Percentiles rank a stretch among this genome's conserved stretches.
Evolutionary conservation across 768 basidiomycete genomes (phyloP).

Genomic region (Royoungia palumana): DNA sequence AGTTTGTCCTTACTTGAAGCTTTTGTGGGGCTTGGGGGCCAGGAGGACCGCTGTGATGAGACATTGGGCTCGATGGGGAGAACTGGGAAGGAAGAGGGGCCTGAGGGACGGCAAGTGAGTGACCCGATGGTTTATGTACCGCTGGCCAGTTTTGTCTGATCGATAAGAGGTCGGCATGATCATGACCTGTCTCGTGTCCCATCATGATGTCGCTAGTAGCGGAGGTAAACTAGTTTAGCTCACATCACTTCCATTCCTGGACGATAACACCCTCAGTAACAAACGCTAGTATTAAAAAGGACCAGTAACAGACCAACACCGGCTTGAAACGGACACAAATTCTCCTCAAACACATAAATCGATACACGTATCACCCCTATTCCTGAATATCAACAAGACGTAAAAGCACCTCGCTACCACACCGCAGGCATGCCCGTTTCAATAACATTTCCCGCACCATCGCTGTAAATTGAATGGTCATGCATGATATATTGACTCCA

Average conservation of each 20-base stretch:
- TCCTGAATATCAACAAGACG: not conserved
- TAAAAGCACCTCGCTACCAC: slow-evolving; percentile 6
- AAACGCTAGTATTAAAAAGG: slow-evolving; percentile 16
- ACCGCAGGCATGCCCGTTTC: slow-evolving; percentile 26
- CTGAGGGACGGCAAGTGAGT: not conserved
- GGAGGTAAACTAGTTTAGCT: not conserved
- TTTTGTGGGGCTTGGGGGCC: slow-evolving; percentile 9
- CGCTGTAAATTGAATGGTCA: slow-evolving; percentile 59
- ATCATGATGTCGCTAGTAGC: not conserved
- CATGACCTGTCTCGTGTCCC: not conserved
- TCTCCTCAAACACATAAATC: slow-evolving; percentile 9
- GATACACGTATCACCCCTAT: not conserved
- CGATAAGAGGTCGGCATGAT: slow-evolving; percentile 23
- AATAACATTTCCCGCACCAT: slow-evolving; percentile 72
- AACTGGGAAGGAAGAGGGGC: not conserved
- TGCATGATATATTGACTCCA: too few species aligned
- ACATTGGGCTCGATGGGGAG: slow-evolving; percentile 13
- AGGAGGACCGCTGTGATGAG: slow-evolving; percentile 14
- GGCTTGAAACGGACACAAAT: not conserved
- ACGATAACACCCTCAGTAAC: not conserved
- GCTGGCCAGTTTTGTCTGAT: slow-evolving; percentile 7
- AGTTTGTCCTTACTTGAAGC: slow-evolving; percentile 33
- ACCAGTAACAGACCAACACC: slow-evolving; percentile 18
- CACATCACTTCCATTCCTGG: not conserved
- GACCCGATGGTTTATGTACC: slow-evolving; percentile 6